Evolutionary conservation across 2,329 filamentous ascomycete species (phyloP).

Genomic region (Fusarium sp.): DNA sequence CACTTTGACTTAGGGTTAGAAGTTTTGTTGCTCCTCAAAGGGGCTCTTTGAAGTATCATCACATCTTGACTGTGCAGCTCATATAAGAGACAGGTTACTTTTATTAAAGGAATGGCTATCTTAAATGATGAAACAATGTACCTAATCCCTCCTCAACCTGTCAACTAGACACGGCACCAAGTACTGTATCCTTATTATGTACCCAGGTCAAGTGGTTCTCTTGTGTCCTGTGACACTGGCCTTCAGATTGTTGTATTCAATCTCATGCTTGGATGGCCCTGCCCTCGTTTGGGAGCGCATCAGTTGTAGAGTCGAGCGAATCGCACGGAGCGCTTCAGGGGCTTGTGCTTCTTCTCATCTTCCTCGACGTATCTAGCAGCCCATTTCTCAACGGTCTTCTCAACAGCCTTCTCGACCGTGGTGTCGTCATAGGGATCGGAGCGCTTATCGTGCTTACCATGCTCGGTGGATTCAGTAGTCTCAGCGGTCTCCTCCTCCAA

Average conservation of each 20-base stretch:
- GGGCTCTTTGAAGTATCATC: neutral
- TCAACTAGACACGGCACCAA: neutral
- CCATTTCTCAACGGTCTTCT: slow-evolving; percentile 13
- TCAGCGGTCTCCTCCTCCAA: neutral
- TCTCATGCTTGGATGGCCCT: neutral
- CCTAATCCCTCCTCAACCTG: slow-evolving; percentile 23
- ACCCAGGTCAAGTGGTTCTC: neutral
- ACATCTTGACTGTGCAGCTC: neutral
- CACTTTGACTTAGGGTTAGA: no score
- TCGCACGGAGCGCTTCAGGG: slow-evolving; percentile 10
- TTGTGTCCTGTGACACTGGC: neutral
- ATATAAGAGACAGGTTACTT: slow-evolving; percentile 22
- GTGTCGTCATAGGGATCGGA: slow-evolving; percentile 8
- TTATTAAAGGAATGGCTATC: slow-evolving; percentile 37
- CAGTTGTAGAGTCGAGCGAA: slow-evolving; percentile 36
- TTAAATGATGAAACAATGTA: slow-evolving; percentile 26
- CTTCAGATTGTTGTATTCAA: neutral
- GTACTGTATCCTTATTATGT: neutral
- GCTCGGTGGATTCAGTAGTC: neutral
- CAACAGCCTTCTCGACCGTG: slow-evolving; percentile 24
- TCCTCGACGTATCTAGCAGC: slow-evolving; percentile 13
- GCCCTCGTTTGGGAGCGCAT: slow-evolving; percentile 8
- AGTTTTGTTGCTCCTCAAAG: neutral
- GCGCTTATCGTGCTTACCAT: slow-evolving; percentile 14
- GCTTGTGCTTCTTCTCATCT: neutral